phyloP scores from a whole-genome alignment of 495 filamentous ascomycete genomes.

The Pyrenopolyporus hunteri region DNA sequence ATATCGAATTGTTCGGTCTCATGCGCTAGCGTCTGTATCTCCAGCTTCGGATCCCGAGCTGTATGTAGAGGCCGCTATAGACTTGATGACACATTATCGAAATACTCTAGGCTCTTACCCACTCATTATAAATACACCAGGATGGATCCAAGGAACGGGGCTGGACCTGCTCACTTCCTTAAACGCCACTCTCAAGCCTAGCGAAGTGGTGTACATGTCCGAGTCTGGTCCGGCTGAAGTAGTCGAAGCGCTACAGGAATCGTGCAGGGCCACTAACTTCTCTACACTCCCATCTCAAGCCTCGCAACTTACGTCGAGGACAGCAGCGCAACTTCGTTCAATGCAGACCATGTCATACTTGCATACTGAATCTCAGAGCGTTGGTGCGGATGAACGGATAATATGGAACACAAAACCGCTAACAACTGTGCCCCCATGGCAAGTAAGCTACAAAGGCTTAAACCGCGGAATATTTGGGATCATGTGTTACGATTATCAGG shows the following conservation, averaged over 20 bases:
- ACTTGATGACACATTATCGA: constrained; percentile 71
- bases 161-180: constrained; percentile 72
- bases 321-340: constrained; percentile 69
- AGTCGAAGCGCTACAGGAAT: constrained; percentile 59
- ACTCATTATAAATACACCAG: constrained; percentile 80
- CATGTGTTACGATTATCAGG: constrained; percentile 56
- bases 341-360: constrained; percentile 89
- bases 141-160: constrained; percentile 80
- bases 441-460: constrained; percentile 46
- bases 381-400: constrained; percentile 2
- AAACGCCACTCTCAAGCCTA: constrained; percentile 54
- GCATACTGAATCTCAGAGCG: constrained; percentile 50
- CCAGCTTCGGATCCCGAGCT: constrained; percentile 73
- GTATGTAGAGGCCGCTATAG: constrained; percentile 69
- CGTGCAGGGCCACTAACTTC: constrained; percentile 45
- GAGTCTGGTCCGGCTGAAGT: constrained; percentile 70
- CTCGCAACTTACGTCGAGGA: constrained; percentile 66
- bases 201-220: constrained; percentile 78
- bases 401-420: constrained; percentile 50
- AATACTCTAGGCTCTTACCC: constrained; percentile 54
- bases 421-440: constrained; percentile 47
- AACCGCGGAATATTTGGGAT: constrained; percentile 47
- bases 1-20: constrained; percentile 61
- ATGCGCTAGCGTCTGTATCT: constrained; percentile 73
- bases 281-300: constrained; percentile 63